Evolutionary conservation across 2,329 filamentous ascomycete species (phyloP), one percentile per base, ranked within the genome.

Genomic region (Thelonectria discophora): DNA sequence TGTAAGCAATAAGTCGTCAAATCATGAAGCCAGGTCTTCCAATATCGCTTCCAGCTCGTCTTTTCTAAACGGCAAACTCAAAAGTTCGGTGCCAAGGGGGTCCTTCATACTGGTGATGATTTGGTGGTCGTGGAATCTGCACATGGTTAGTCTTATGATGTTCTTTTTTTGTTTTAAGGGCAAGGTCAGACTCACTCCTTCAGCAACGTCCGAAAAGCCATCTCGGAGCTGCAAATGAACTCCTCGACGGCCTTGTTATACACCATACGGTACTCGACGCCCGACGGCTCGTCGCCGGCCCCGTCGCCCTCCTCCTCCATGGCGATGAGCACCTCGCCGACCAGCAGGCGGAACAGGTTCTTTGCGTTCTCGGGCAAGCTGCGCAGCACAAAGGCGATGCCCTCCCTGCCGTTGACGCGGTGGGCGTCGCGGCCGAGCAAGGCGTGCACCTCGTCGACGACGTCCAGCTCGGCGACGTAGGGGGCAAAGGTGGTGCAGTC

Each of bases 241-340:
- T 97, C 93, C 78, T 97, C 94, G 5, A 94, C 90, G 2, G 95
- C 94, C 80, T 97, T 97, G 75, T 97, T 93, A 74, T 98, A 99
- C 66, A 99, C 77, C 69, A 93, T 89, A 20, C 93, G 85, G 75
- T 97, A 98, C 78, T 98, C 94, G 15, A 99, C 88, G 0, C 91
- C 93, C 2, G 87, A 83, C 34, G 85, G 84, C 61, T 88, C 87
- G 2, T 74, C 78, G 0, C 77, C 80, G 3, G 75, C 75, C 9
- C 73, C 71, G 12, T 68, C 80, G 9, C 81, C 82, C n/a, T 86
- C 85, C 18, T 88, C 88, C 64, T 87, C 86, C 75, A 88, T 84
- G 30, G 88, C 83, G 17, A 90, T 87, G 42, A 99, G 81, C 49
- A 97, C 88, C 78, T 98, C 94, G 13, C 88, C 89, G 2, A 98